These are phyloP conservation scores for Amanita exitialis DNA, from an alignment of 768 basidiomycete species.

Conservation along the genomic window DNA sequence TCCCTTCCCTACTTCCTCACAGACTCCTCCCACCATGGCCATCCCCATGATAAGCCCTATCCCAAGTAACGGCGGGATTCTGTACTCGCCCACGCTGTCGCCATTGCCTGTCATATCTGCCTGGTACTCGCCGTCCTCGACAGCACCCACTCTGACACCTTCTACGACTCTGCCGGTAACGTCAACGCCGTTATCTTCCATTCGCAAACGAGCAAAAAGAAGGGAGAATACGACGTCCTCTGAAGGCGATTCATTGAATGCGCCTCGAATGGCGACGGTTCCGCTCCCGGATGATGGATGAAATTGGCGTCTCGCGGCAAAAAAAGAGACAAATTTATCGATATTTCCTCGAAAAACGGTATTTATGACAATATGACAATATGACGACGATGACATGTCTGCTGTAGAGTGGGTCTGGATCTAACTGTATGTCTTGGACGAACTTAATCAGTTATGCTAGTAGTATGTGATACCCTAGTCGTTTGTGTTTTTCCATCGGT, in stretches of 20 bases:
- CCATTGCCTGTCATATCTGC: background rate
- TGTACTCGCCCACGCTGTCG: background rate
- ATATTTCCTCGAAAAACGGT: background rate
- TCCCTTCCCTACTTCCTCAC: background rate
- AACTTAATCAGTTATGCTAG: background rate
- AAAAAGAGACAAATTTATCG: background rate
- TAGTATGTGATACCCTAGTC: too few relatives aligned
- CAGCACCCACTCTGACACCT: background rate
- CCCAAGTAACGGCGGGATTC: background rate
- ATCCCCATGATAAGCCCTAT: background rate
- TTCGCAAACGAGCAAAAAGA: background rate
- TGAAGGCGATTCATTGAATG: background rate
- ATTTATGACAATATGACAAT: background rate
- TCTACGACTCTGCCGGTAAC: background rate
- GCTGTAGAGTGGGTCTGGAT: background rate
- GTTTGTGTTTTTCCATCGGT: background rate
- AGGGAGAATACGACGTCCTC: background rate
- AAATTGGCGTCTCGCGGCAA: too few relatives aligned
- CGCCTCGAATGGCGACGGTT: conserved; percentile 1
- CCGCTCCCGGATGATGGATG: conserved; percentile 2
- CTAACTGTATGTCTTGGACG: background rate
- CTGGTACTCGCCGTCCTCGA: background rate
- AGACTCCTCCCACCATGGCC: background rate
- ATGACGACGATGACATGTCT: background rate
- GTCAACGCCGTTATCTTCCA: background rate